These are phyloP conservation scores for Aspergillus persii DNA, from an alignment of 2,329 filamentous ascomycete species.

Conservation along the genomic window DNA sequence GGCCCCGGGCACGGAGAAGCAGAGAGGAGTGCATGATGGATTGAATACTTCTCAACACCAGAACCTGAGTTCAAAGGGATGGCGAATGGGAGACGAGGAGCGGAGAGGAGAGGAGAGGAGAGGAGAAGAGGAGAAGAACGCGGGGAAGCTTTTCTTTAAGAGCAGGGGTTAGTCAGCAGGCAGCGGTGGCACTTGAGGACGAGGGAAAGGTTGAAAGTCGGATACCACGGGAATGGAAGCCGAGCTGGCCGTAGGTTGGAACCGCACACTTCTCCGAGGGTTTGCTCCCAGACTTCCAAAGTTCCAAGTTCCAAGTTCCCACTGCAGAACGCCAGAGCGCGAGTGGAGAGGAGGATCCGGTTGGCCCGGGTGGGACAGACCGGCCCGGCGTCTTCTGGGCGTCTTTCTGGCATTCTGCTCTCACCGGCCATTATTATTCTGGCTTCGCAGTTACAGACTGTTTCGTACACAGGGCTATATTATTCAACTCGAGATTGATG, in stretches of 20 bases:
- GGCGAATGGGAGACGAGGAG: constrained; percentile 1
- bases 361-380: not conserved
- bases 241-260: too few species aligned
- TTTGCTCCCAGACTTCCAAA: too few species aligned
- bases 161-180: constrained; percentile 8
- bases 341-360: not conserved
- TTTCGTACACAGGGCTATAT: too few species aligned
- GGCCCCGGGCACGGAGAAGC: constrained; percentile 27
- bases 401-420: not conserved
- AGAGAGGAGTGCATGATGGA: constrained; percentile 30
- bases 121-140: constrained; percentile 15
- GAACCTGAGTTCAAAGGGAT: not conserved
- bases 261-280: too few species aligned
- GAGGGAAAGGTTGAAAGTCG: too few species aligned
- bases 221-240: too few species aligned
- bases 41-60: not conserved
- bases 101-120: not conserved
- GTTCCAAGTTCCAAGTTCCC: too few species aligned
- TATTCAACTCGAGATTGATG: too few species aligned
- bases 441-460: too few species aligned
- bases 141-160: constrained; percentile 26
- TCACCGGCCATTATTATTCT: not conserved
- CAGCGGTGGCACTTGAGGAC: too few species aligned
- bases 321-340: too few species aligned
- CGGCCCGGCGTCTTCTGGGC: too few species aligned